Conservation (phyloP, 2,329 filamentous ascomycete genomes). For the Alternaria arborescens region DNA sequence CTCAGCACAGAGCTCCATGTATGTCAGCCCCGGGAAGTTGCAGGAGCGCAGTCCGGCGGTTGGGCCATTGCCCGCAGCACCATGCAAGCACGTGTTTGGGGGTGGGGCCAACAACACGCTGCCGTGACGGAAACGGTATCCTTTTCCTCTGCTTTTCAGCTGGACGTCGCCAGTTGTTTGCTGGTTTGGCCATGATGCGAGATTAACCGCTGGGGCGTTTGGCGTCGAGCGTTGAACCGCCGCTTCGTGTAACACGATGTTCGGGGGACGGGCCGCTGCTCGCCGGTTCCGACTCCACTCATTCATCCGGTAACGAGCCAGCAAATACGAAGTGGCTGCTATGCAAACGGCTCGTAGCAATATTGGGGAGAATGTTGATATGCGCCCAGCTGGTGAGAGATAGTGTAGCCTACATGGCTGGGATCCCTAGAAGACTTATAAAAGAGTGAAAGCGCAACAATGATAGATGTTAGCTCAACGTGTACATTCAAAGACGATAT, state of each 20-base stretch:
- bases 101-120: background rate
- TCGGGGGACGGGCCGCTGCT: conserved; percentile 41
- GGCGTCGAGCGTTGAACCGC: conserved; percentile 8
- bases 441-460: no score
- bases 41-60: background rate
- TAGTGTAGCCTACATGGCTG: background rate
- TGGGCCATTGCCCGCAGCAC: conserved; percentile 24
- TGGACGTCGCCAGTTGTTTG: background rate
- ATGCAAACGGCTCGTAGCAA: background rate
- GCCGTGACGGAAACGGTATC: background rate
- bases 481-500: no score
- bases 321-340: conserved; percentile 18
- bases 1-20: conserved; percentile 11
- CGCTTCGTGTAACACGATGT: conserved; percentile 10
- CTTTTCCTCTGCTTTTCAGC: background rate
- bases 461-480: no score
- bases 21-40: background rate
- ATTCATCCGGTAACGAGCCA: conserved; percentile 22
- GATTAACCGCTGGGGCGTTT: background rate
- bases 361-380: background rate
- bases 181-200: conserved; percentile 5
- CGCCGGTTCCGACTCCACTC: conserved; percentile 32
- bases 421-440: background rate
- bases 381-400: background rate
- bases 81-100: conserved; percentile 25